Percentiles rank a stretch among this genome's conserved stretches.
Evolutionary conservation across 352 stramenopile species (phyloP).

Genomic region (Pythium phragmitis): DNA sequence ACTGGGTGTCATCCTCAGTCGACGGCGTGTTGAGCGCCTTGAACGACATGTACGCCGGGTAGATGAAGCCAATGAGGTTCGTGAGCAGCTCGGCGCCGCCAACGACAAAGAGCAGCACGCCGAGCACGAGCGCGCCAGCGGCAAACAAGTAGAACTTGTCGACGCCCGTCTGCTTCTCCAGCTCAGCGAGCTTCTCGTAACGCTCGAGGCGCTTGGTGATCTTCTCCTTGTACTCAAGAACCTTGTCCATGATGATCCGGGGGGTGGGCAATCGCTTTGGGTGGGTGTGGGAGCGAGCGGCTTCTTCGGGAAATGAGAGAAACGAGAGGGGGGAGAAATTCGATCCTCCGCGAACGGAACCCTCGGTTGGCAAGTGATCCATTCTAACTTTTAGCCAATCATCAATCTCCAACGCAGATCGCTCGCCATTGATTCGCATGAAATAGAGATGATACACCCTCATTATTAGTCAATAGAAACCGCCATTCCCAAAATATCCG

Average conservation of each 20-base stretch:
- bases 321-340: slow-evolving; percentile 5
- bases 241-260: slow-evolving; percentile 63
- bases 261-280: background rate
- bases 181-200: slow-evolving; percentile 81
- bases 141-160: slow-evolving; percentile 90
- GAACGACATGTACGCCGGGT: slow-evolving; percentile 88
- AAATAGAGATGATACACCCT: background rate
- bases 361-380: slow-evolving; percentile 19
- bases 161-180: slow-evolving; percentile 83
- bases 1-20: slow-evolving; percentile 83
- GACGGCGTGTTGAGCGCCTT: slow-evolving; percentile 80
- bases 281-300: background rate
- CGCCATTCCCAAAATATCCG: slow-evolving; percentile 14
- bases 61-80: slow-evolving; percentile 85
- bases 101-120: slow-evolving; percentile 77
- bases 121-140: slow-evolving; percentile 39
- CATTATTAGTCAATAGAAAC: slow-evolving; percentile 26
- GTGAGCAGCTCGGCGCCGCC: slow-evolving; percentile 76
- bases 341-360: background rate
- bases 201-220: slow-evolving; percentile 77
- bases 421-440: slow-evolving; percentile 3
- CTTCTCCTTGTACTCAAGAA: slow-evolving; percentile 82
- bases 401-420: background rate
- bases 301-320: slow-evolving; percentile 22
- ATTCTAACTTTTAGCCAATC: slow-evolving; percentile 16